A percentile compares a stretch with the other conserved stretches of the same genome.
Evolutionary conservation across 208 protist species (phyloP).

Genomic region (Trypanosoma mega): DNA sequence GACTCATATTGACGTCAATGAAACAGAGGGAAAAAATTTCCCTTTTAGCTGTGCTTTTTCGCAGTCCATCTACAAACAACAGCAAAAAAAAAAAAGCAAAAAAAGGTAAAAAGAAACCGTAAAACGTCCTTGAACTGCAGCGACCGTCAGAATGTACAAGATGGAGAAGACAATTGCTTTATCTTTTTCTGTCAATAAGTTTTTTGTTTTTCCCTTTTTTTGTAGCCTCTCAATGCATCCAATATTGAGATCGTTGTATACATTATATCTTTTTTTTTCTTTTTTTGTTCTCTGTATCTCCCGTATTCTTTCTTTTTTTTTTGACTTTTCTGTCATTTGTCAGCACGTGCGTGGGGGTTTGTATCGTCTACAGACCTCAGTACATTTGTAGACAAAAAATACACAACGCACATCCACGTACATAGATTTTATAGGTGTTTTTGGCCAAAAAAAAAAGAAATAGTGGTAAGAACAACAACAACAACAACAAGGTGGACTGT

Average conservation of each 20-base stretch:
- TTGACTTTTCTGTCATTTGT: background rate
- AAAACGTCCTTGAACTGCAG: background rate
- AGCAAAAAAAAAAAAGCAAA: background rate
- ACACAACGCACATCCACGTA: too few relatives aligned
- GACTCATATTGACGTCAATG: too few relatives aligned
- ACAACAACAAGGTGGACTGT: too few relatives aligned
- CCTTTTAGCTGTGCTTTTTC: too few relatives aligned
- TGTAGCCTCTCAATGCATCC: background rate
- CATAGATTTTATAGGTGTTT: too few relatives aligned
- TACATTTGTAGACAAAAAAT: too few relatives aligned
- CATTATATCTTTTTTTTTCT: background rate
- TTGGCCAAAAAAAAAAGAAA: too few relatives aligned
- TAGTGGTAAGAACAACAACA: too few relatives aligned
- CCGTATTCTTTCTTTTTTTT: background rate
- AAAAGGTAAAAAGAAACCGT: constrained; percentile 3
- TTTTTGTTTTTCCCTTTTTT: constrained; percentile 20
- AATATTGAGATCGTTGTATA: too few relatives aligned
- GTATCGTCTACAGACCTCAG: background rate
- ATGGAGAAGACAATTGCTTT: background rate
- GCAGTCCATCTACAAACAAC: constrained; percentile 10
- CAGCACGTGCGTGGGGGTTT: background rate
- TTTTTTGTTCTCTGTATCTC: background rate
- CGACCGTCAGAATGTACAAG: too few relatives aligned
- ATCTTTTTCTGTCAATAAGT: constrained; percentile 11
- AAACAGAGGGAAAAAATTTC: too few relatives aligned